Percentiles rank a stretch among this genome's conserved stretches.
Conservation (phyloP, 1,139 yeast species). For the Wickerhamiella infanticola region DNA sequence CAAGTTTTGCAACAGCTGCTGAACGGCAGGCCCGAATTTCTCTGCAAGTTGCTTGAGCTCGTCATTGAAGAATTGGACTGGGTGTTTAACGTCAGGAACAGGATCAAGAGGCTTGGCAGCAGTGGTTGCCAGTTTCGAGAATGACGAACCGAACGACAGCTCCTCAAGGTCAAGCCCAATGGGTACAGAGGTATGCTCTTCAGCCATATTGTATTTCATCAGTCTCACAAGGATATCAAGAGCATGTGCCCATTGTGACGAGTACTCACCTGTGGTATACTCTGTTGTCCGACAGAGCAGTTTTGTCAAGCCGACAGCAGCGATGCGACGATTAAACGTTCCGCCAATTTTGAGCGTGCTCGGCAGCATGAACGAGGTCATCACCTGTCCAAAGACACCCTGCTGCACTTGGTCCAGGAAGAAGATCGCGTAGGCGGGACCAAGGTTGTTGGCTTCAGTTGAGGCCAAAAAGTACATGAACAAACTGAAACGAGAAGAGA, state of each 20-base stretch:
- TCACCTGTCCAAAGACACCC: conserved; percentile 49
- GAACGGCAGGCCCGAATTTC: background rate
- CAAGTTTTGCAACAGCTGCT: background rate
- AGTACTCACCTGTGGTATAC: conserved; percentile 27
- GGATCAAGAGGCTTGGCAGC: conserved; percentile 55
- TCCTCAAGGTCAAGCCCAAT: conserved; percentile 47
- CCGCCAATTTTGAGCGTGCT: conserved; percentile 52
- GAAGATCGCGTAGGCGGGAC: conserved; percentile 38
- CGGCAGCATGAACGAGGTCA: conserved; percentile 48
- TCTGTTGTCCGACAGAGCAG: conserved; percentile 32
- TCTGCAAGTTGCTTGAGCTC: conserved; percentile 24
- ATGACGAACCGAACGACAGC: conserved; percentile 69
- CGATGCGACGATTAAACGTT: conserved; percentile 57
- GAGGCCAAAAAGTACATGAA: conserved; percentile 54
- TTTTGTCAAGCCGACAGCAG: conserved; percentile 58
- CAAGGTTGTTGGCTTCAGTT: conserved; percentile 24
- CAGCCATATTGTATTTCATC: conserved; percentile 23
- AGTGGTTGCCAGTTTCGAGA: conserved; percentile 56
- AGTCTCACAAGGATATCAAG: conserved; percentile 39
- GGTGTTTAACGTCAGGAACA: conserved; percentile 31
- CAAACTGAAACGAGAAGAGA: conserved; percentile 40
- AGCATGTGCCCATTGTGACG: conserved; percentile 33
- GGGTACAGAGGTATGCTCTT: conserved; percentile 8
- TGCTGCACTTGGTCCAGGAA: conserved; percentile 49
- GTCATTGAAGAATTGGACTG: conserved; percentile 26